These are phyloP conservation scores for Macrophomina tecta DNA, from an alignment of 2,329 filamentous ascomycete species.

Conservation along the genomic window DNA sequence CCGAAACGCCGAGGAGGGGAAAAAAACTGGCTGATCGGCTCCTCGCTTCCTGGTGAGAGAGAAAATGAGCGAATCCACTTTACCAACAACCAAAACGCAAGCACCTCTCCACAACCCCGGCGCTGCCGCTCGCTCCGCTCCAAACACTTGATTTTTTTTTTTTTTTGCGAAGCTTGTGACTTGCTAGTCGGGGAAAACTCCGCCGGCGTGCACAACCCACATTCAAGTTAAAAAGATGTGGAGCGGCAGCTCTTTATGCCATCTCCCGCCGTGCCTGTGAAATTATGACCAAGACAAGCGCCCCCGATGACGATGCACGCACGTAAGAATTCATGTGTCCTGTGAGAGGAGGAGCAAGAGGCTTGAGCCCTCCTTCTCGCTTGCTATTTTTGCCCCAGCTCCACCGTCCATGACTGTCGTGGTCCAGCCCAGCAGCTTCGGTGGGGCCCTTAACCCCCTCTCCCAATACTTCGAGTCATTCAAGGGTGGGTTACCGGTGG, in stretches of 20 bases:
- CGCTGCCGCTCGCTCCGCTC: neutral
- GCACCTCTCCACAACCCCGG: neutral
- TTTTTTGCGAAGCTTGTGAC: constrained; percentile 22
- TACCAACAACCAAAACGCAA: neutral
- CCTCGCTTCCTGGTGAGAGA: constrained; percentile 1
- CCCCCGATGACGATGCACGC: constrained; percentile 8
- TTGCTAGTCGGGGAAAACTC: neutral
- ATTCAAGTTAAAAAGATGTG: neutral
- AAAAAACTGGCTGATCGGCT: constrained; percentile 10
- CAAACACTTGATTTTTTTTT: neutral
- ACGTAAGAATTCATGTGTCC: neutral
- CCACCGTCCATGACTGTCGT: neutral
- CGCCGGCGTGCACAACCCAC: neutral
- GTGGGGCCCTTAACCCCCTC: neutral
- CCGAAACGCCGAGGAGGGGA: neutral
- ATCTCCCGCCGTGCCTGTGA: neutral
- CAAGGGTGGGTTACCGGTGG: neutral
- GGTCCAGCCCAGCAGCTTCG: neutral
- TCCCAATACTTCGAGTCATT: neutral
- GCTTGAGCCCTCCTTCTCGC: neutral
- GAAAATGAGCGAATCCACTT: constrained; percentile 2
- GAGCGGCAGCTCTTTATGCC: neutral
- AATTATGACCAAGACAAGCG: neutral
- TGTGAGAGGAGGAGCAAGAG: neutral
- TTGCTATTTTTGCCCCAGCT: constrained; percentile 11